These are phyloP conservation scores for Lantana camara DNA, from an alignment of 257 asterid genomes.

Conservation along the genomic window DNA sequence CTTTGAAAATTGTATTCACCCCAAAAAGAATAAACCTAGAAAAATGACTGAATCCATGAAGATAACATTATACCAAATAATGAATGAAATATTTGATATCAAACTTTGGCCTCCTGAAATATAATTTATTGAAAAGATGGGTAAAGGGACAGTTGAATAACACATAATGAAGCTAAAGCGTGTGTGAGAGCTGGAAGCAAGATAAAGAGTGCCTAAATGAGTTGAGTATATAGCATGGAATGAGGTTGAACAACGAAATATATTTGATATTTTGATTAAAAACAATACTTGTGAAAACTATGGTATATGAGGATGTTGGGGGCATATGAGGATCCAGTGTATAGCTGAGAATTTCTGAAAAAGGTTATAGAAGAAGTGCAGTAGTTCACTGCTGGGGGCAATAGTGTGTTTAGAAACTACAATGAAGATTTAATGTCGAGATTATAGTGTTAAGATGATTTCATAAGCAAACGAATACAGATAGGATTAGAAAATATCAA, in stretches of 20 bases:
- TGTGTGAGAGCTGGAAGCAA: neutral
- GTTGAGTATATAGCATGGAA: neutral
- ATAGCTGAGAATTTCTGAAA: neutral
- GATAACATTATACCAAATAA: conserved; percentile 9
- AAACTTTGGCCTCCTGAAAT: conserved; percentile 19
- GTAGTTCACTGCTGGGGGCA: neutral
- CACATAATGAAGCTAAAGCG: neutral
- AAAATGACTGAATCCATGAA: conserved; percentile 8
- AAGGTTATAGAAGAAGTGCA: no score
- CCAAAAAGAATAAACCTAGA: neutral
- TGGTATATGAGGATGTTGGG: neutral
- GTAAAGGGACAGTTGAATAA: conserved; percentile 9
- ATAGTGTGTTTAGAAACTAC: neutral
- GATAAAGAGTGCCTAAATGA: neutral
- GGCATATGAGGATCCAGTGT: neutral
- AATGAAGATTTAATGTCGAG: neutral
- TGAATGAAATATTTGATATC: conserved; percentile 3
- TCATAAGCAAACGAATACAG: neutral
- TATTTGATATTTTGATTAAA: neutral
- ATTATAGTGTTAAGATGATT: neutral
- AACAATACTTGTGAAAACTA: neutral
- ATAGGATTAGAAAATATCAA: neutral
- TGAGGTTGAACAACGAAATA: neutral
- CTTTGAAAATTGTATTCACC: neutral
- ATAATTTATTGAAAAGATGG: neutral